Evolutionary conservation across 75 land plant species (phyloP).

Genomic region (Pinus tabuliformis): DNA sequence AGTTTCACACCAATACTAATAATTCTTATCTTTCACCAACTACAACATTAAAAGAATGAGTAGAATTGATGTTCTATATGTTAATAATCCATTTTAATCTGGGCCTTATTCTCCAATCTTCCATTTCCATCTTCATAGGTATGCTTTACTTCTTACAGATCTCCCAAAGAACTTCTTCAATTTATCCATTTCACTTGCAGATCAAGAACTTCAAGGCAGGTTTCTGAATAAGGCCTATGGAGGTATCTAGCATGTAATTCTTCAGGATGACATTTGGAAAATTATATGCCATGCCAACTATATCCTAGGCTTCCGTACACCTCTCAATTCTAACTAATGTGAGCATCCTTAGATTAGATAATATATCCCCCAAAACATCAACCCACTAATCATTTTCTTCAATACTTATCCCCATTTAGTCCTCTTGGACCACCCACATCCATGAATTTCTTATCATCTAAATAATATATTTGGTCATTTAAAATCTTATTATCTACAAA

Average conservation of each 20-base stretch:
- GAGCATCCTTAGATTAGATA: too few relatives aligned
- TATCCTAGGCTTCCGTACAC: too few relatives aligned
- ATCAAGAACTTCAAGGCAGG: constrained; percentile 39
- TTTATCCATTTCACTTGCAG: constrained; percentile 54
- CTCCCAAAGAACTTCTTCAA: constrained; percentile 54
- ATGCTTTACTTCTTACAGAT: constrained; percentile 51
- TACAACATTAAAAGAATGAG: constrained; percentile 63
- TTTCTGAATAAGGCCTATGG: neutral
- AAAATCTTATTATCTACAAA: too few relatives aligned
- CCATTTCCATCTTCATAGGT: constrained; percentile 46
- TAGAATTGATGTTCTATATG: constrained; percentile 39
- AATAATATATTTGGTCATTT: too few relatives aligned
- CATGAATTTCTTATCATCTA: too few relatives aligned
- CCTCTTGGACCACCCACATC: too few relatives aligned
- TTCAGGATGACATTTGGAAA: too few relatives aligned
- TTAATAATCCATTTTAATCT: constrained; percentile 33
- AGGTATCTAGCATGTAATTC: constrained; percentile 2
- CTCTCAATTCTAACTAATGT: too few relatives aligned
- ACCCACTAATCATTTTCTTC: too few relatives aligned
- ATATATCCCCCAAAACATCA: too few relatives aligned
- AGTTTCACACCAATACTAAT: constrained; percentile 68
- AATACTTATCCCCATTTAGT: too few relatives aligned
- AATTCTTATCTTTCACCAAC: constrained; percentile 59
- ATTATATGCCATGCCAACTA: too few relatives aligned
- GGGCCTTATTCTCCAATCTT: constrained; percentile 45